These are phyloP conservation scores for Eustoma russellianum DNA, from an alignment of 257 asterid species.

Conservation along the genomic window DNA sequence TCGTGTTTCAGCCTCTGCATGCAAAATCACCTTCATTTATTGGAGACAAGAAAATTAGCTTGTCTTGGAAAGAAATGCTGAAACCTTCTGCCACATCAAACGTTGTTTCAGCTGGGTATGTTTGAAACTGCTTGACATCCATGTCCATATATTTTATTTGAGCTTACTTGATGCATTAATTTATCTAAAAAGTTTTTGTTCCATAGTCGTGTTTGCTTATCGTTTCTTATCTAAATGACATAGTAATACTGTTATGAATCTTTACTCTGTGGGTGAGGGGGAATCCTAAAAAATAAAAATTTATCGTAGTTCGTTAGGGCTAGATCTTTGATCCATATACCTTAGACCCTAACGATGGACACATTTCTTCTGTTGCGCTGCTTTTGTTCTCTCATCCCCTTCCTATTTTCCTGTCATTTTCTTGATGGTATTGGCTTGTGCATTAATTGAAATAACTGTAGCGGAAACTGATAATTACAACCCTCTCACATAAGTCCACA, in stretches of 20 bases:
- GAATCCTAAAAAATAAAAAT: too few relatives aligned
- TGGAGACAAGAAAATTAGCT: conserved; percentile 60
- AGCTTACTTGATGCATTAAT: conserved; percentile 1
- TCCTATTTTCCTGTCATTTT: too few relatives aligned
- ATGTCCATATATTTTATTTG: background rate
- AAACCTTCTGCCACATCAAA: conserved; percentile 42
- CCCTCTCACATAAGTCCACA: too few relatives aligned
- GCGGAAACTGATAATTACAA: too few relatives aligned
- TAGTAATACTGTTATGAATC: background rate
- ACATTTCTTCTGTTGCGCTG: too few relatives aligned
- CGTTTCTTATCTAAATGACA: background rate
- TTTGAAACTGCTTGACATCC: conserved; percentile 1
- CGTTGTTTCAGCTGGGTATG: conserved; percentile 51
- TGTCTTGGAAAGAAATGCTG: conserved; percentile 79
- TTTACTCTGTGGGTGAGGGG: too few relatives aligned
- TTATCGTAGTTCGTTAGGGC: too few relatives aligned
- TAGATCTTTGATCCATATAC: too few relatives aligned
- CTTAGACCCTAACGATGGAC: too few relatives aligned
- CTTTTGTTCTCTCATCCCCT: too few relatives aligned
- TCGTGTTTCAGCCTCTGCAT: conserved; percentile 56
- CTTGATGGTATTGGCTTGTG: too few relatives aligned
- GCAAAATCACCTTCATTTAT: conserved; percentile 74
- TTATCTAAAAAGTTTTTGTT: background rate
- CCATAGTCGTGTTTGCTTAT: background rate
- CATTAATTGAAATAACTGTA: too few relatives aligned